Evolutionary conservation across 176 grass and related monocot genomes (phyloP).

Genomic region (Oryza longistaminata): DNA sequence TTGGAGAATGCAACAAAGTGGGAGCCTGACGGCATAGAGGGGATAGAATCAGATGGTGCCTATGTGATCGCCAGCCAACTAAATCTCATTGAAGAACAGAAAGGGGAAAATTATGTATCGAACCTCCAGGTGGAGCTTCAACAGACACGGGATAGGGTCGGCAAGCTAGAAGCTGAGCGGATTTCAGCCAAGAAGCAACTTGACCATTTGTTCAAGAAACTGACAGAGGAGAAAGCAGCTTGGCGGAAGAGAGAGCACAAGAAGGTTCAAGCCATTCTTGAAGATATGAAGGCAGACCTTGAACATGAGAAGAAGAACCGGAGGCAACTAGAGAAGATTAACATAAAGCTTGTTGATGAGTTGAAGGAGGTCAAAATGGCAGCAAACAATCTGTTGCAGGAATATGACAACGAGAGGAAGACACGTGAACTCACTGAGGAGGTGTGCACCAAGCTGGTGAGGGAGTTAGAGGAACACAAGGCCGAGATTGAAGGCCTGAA

Average conservation of each 20-base stretch:
- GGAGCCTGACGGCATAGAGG: slow-evolving; percentile 52
- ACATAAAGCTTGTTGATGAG: slow-evolving; percentile 84
- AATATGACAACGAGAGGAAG: slow-evolving; percentile 80
- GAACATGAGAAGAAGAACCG: slow-evolving; percentile 80
- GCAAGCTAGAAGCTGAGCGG: slow-evolving; percentile 61
- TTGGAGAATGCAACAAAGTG: slow-evolving; percentile 79
- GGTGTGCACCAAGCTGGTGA: slow-evolving; percentile 82
- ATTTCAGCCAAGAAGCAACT: slow-evolving; percentile 85
- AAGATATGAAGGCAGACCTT: slow-evolving; percentile 81
- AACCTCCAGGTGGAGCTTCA: slow-evolving; percentile 70
- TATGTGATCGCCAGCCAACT: slow-evolving; percentile 52
- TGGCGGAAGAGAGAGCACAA: slow-evolving; percentile 91
- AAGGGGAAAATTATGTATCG: slow-evolving; percentile 47
- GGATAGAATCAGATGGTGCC: slow-evolving; percentile 50
- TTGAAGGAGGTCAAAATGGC: slow-evolving; percentile 68
- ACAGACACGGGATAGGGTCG: slow-evolving; percentile 53
- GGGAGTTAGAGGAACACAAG: slow-evolving; percentile 83
- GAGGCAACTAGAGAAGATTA: slow-evolving; percentile 66
- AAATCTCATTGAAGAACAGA: slow-evolving; percentile 60
- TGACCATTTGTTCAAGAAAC: slow-evolving; percentile 74
- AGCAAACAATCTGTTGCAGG: slow-evolving; percentile 69
- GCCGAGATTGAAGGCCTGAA: slow-evolving; percentile 72
- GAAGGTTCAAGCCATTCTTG: slow-evolving; percentile 68
- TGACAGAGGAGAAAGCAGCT: slow-evolving; percentile 74
- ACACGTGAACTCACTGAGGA: slow-evolving; percentile 73